Percentiles rank a stretch among this genome's conserved stretches.
These are phyloP conservation scores for Thielaviopsis musarum DNA, from an alignment of 2,329 filamentous ascomycete genomes.

Conservation along the genomic window DNA sequence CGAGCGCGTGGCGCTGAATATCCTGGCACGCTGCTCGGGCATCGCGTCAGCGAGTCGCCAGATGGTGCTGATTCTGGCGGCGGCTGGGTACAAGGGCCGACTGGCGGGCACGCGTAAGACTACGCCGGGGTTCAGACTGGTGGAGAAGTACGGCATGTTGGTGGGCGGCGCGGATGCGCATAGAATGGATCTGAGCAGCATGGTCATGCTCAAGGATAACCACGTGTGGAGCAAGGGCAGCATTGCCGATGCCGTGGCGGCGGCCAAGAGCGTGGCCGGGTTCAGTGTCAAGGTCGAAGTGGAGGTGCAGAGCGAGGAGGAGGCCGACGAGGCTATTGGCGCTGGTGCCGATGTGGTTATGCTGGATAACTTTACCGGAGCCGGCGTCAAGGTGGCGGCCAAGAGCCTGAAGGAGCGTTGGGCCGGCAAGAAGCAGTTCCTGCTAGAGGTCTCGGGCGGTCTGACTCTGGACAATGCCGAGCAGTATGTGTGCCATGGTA, in stretches of 20 bases:
- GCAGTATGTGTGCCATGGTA: constrained; percentile 59
- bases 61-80: constrained; percentile 38
- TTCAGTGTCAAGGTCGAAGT: constrained; percentile 94
- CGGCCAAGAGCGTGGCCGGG: constrained; percentile 69
- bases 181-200: constrained; percentile 74
- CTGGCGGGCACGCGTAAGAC: constrained; percentile 96
- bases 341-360: constrained; percentile 93
- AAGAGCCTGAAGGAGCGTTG: constrained; percentile 62
- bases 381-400: constrained; percentile 60
- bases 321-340: constrained; percentile 79
- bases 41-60: constrained; percentile 55
- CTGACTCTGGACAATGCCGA: constrained; percentile 72
- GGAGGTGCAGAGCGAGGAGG: constrained; percentile 67
- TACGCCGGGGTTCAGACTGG: constrained; percentile 82
- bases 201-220: constrained; percentile 99
- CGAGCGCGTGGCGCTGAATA: constrained; percentile 83
- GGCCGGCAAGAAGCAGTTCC: constrained; percentile 53
- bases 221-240: constrained; percentile 84
- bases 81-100: constrained; percentile 60
- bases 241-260: constrained; percentile 70
- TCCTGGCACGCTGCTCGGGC: constrained; percentile 77
- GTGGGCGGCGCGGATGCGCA: constrained; percentile 86
- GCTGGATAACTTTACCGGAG: constrained; percentile 85
- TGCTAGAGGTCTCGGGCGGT: constrained; percentile 87
- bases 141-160: constrained; percentile 97